Base-by-base conservation (phyloP, 2,329 filamentous ascomycete genomes). In the Parastagonospora nodorum region DNA sequence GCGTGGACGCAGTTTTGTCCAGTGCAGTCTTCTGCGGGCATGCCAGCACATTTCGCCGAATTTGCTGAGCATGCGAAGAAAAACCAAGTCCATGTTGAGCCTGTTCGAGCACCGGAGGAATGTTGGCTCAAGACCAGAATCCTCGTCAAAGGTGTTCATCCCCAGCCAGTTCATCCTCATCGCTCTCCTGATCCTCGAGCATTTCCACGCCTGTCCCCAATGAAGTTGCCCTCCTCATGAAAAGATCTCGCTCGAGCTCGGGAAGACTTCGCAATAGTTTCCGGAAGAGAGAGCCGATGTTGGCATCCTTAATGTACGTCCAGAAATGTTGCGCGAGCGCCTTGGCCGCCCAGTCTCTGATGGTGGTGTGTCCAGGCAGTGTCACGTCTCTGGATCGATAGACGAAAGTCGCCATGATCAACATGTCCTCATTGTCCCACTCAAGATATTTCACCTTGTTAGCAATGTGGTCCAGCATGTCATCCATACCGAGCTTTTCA, bases 401-500 rank as follows among this genome's bases (percentile, higher is more conserved):
- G 2, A 69, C 51, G 0, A 47, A 41, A 7, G 42, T 45, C 0
- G 60, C 59, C 24, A 71, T 57, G 0, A 32, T 30, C 31, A 70
- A 42, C 0, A 63, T 42, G 6, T 61, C 55, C 4, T 28, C 46
- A 9, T 55, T 31, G 2, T 51, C 51, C 9, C 47, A 49, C 5
- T 33, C 30, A 5, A 52, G 28, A 2, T 7, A 15, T 3, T 53
- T 33, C 2, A 72, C 29, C 32, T 72, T 73, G 0, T 51, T 28
- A 1, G 60, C 48, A 6, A 71, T 58, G 15, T 61, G 55, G 0
- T 69, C 62, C 2, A 70, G 48, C 2, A 73, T 42, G 19, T 73
- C 67, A 1, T 53, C 45, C 58, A 70, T 63, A 5, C 48, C 53
- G 0, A 72, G 46, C 1, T 42, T 45, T 10, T 64, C 55, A 0